Conservation (phyloP, 1,139 yeast genomes). For the Scheffersomyces insectosa region DNA sequence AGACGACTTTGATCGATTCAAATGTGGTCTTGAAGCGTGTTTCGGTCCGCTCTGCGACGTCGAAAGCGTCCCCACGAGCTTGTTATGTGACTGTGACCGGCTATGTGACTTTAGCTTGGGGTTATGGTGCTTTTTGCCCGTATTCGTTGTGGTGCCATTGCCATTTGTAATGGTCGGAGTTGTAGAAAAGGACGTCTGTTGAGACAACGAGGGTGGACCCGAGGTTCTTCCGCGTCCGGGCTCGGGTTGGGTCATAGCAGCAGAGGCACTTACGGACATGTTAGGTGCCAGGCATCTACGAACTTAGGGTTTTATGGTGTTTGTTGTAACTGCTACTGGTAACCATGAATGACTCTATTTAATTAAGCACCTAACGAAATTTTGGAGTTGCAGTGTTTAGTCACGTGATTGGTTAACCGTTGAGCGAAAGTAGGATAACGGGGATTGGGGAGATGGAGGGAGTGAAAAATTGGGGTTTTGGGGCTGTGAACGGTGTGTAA, state of each 20-base stretch:
- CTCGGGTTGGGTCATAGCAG: neutral
- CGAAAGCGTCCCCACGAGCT: constrained; percentile 21
- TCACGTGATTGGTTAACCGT: too few relatives aligned
- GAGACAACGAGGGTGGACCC: neutral
- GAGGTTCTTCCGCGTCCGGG: neutral
- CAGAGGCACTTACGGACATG: neutral
- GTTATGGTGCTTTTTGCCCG: neutral
- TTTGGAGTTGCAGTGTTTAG: too few relatives aligned
- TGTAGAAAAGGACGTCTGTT: neutral
- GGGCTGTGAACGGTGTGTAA: too few relatives aligned
- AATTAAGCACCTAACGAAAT: too few relatives aligned
- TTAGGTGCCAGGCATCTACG: neutral
- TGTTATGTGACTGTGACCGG: constrained; percentile 39
- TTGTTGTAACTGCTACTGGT: too few relatives aligned
- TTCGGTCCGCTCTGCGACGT: constrained; percentile 15
- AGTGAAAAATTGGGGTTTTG: too few relatives aligned
- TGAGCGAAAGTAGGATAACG: too few relatives aligned
- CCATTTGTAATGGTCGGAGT: neutral
- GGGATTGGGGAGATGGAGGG: too few relatives aligned
- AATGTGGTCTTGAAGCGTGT: constrained; percentile 27
- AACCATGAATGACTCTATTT: too few relatives aligned
- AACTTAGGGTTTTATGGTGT: too few relatives aligned
- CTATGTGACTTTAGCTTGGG: constrained; percentile 21
- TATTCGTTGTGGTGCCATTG: neutral
- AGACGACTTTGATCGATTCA: constrained; percentile 44